Evolutionary conservation across 2,329 filamentous ascomycete genomes (phyloP), one percentile per base, ranked within the genome.

Genomic region (Cladosporium cucumerinum): DNA sequence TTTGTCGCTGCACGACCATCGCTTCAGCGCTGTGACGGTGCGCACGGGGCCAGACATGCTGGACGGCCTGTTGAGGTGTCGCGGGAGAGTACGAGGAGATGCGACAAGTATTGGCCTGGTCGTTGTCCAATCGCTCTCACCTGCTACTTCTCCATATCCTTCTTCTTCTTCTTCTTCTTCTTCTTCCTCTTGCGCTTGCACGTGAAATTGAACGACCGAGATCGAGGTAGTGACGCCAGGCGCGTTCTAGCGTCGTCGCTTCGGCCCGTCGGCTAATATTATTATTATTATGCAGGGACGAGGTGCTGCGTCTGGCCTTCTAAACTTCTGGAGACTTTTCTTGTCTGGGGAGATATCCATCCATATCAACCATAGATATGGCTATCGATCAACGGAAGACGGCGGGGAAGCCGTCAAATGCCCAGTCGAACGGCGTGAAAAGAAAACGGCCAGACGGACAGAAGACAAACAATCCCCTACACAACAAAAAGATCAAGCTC

Each of bases 1-100:
- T 74, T 87, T 89, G 73, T 88, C 87, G 66, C 89, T 81, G 70
- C 93, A 87, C 48, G 92, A 96, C 93, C 93, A 97, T 70, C 93
- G 84, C 77, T 89, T 89, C 68, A 97, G 80, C 49, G 89, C 86
- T 18, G 92, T 96, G 66, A 90, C 78, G 1, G 92, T 96, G 67
- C 34, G 51, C 26, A 63, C 26, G 23, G 60, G 49, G 16, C 48
- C 49, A 62, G 57, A 57, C 61, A 64, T 64, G 61, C 39, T 64
- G 39, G 60, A 62, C 32, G n/a, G 25, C 18, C 48, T 26, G 48
- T 25, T 21, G 21, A 30, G n/a, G 11, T 23, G 10, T 21, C 25
- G 60, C 59, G 23, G 30, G 16, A 16, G 30, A 18, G n/a, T 21
- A 4, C 5, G 21, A 43, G 8, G 34, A 28, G 21, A 25, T 30